Base-by-base conservation (phyloP, 129 eudicot species). In the Ambrosia artemisiifolia region DNA sequence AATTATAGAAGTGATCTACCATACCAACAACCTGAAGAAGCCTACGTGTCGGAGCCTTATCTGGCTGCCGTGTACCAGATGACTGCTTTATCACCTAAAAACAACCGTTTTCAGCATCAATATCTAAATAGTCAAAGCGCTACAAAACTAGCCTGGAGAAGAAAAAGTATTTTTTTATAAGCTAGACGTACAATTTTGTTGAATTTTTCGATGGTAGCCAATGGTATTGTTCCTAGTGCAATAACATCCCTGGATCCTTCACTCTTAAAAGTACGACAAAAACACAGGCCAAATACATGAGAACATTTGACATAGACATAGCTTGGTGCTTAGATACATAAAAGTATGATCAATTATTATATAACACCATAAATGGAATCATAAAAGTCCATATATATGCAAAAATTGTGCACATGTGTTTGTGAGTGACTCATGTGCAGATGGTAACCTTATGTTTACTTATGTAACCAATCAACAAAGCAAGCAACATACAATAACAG, bases 1-100 rank as follows among this genome's bases (percentile, higher is more conserved):
- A 60, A 47, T 33, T 46, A 32, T 11, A 74, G 13, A 73, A 74
- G 50, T 77, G 54, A 77, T 60, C 70, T 75, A 47, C 67, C 95
- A 73, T 91, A 95, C 99, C 99, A 42, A 71, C 65, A 75, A 95
- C 87, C 86, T 91, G 96, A 70, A 95, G 99, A 72, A 94, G 88
- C 50, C 99, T 84, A 57, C 88, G 89, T 9, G 96, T 70, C 16
- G 87, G 85, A 67, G 77, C 69, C 78, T 73, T 95, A 54, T 90
- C 99, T 14, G 75, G 16, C 64, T 86, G 96, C 46, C 91, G 82
- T 43, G 88, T 80, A 68, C 72, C 92, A 53, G 96, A 82, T 47
- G 93, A 81, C 73, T 69, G 88, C 84, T 83, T 95, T 56, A 59
- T 42, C 57, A 67, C 90, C 99, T 95, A 78, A 66, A 75, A 59